These are phyloP conservation scores for Umbilicus rupestris DNA, from an alignment of 164 flowering plant species.

Conservation along the genomic window DNA sequence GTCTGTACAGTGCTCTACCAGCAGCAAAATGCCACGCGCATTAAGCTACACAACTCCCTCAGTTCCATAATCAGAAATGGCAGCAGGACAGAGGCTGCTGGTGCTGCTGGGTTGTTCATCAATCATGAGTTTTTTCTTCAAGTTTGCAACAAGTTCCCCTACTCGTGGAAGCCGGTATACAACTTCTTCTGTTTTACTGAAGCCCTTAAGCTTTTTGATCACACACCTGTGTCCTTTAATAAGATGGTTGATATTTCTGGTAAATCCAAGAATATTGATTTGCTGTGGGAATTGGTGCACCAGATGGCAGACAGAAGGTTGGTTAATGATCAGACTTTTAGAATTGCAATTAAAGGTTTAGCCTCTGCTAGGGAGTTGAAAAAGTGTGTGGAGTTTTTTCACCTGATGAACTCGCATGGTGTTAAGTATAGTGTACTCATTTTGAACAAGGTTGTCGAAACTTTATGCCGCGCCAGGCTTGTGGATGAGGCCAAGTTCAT, in stretches of 20 bases:
- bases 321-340: slow-evolving; percentile 45
- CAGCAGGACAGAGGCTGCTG: background rate
- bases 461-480: slow-evolving; percentile 42
- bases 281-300: slow-evolving; percentile 46
- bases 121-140: slow-evolving; percentile 83
- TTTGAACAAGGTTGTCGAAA: slow-evolving; percentile 50
- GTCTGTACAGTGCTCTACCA: slow-evolving; percentile 78
- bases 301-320: slow-evolving; percentile 36
- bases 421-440: slow-evolving; percentile 40
- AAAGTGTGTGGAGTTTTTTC: slow-evolving; percentile 74
- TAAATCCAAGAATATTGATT: slow-evolving; percentile 51
- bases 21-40: slow-evolving; percentile 45
- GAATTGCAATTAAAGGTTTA: slow-evolving; percentile 41
- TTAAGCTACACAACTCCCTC: slow-evolving; percentile 42
- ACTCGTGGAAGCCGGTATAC: slow-evolving; percentile 73
- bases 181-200: slow-evolving; percentile 46
- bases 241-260: slow-evolving; percentile 60
- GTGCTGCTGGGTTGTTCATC: too few species aligned
- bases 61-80: slow-evolving; percentile 23
- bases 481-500: slow-evolving; percentile 61
- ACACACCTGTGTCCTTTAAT: slow-evolving; percentile 59
- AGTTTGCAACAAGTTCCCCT: slow-evolving; percentile 74
- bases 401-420: slow-evolving; percentile 52
- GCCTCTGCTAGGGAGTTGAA: slow-evolving; percentile 72
- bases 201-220: slow-evolving; percentile 32